A percentile compares a stretch with the other conserved stretches of the same genome.
These are phyloP conservation scores for Diversispora eburnea DNA, from an alignment of 192 early-diverging fungal species.

Conservation along the genomic window DNA sequence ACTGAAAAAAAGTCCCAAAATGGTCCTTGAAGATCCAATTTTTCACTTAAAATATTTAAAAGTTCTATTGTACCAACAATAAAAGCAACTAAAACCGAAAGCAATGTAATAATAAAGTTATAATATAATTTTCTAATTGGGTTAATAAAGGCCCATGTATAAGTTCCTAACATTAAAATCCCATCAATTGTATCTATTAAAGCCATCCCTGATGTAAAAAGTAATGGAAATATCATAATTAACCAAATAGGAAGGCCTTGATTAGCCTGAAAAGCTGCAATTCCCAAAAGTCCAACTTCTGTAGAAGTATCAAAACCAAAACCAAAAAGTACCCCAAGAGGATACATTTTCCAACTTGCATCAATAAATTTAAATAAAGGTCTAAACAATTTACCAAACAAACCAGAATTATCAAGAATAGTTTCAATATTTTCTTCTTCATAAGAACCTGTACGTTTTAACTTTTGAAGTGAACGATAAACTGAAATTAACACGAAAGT, in stretches of 20 bases:
- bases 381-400: slow-evolving; percentile 45
- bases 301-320: slow-evolving; percentile 74
- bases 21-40: slow-evolving; percentile 36
- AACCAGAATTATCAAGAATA: slow-evolving; percentile 34
- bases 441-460: slow-evolving; percentile 37
- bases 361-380: slow-evolving; percentile 51
- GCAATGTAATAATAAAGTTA: slow-evolving; percentile 58
- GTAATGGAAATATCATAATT: slow-evolving; percentile 57
- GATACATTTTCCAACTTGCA: slow-evolving; percentile 67
- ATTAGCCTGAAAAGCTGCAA: slow-evolving; percentile 51
- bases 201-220: slow-evolving; percentile 68
- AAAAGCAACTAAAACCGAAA: slow-evolving; percentile 61
- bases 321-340: slow-evolving; percentile 59
- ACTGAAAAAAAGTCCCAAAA: slow-evolving; percentile 45
- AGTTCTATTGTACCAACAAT: slow-evolving; percentile 54
- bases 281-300: slow-evolving; percentile 56
- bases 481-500: slow-evolving; percentile 45
- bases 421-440: slow-evolving; percentile 41
- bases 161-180: slow-evolving; percentile 60
- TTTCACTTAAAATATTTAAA: slow-evolving; percentile 46
- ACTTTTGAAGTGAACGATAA: slow-evolving; percentile 30
- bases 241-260: slow-evolving; percentile 45
- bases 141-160: slow-evolving; percentile 60
- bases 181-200: slow-evolving; percentile 69
- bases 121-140: slow-evolving; percentile 64